phyloP scores from a whole-genome alignment of 192 early-diverging fungal genomes.

The Phycomyces nitens region DNA sequence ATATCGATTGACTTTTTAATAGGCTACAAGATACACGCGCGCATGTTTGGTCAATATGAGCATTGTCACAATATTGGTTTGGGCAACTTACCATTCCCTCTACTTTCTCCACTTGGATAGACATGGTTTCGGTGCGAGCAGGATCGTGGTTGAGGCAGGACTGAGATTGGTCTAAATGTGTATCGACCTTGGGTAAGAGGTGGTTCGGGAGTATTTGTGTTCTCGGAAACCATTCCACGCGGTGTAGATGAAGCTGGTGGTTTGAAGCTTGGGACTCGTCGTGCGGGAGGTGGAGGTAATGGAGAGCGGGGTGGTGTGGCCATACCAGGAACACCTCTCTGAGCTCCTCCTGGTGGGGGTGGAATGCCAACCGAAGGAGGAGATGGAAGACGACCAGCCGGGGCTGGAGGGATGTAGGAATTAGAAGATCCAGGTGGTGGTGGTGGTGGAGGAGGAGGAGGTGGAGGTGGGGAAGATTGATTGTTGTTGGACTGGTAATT shows the following conservation, averaged over 20 bases:
- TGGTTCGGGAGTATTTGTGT: background rate
- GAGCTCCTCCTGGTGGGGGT: background rate
- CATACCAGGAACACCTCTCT: background rate
- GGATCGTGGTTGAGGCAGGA: constrained; percentile 15
- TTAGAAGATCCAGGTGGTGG: background rate
- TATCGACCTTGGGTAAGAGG: constrained; percentile 25
- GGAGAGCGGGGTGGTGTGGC: background rate
- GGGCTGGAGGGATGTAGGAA: background rate
- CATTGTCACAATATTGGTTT: background rate
- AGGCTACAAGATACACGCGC: background rate
- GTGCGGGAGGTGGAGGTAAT: constrained; percentile 1
- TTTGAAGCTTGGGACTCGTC: background rate
- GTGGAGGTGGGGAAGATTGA: constrained; percentile 3
- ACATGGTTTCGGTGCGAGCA: constrained; percentile 2
- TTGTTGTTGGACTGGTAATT: background rate
- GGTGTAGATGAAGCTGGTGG: constrained; percentile 2
- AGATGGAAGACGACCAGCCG: background rate
- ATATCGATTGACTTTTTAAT: background rate
- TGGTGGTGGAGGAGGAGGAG: constrained; percentile 11
- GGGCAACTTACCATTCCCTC: constrained; percentile 18
- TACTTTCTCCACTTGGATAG: constrained; percentile 24
- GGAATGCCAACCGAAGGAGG: background rate
- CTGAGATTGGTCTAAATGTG: constrained; percentile 20
- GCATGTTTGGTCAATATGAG: background rate
- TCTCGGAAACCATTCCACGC: constrained; percentile 1